Percentiles rank a stretch among this genome's conserved stretches.
These are phyloP conservation scores for Ascochyta fabae DNA, from an alignment of 2,329 filamentous ascomycete genomes.

Conservation along the genomic window DNA sequence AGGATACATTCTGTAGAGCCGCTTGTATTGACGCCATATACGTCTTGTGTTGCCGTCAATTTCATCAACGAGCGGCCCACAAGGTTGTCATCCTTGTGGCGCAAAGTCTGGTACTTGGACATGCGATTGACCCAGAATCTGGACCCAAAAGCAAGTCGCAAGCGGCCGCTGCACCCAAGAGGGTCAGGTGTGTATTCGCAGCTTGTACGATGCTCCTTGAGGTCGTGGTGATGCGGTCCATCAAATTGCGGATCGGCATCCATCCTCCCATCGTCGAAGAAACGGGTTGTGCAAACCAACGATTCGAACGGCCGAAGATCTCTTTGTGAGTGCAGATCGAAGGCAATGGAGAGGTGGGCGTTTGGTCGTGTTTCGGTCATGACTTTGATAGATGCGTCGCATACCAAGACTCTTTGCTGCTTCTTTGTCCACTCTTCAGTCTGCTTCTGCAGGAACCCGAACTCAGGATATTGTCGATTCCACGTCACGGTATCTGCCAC, in stretches of 20 bases:
- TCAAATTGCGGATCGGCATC: slow-evolving; percentile 33
- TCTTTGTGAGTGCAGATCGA: slow-evolving; percentile 44
- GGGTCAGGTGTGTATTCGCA: slow-evolving; percentile 29
- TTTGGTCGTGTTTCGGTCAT: slow-evolving; percentile 47
- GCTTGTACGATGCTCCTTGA: slow-evolving; percentile 30
- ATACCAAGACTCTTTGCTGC: slow-evolving; percentile 47
- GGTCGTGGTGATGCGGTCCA: slow-evolving; percentile 23
- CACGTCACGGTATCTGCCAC: slow-evolving; percentile 43
- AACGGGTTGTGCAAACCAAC: slow-evolving; percentile 43
- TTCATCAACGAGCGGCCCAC: slow-evolving; percentile 43
- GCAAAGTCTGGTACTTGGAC: slow-evolving; percentile 30
- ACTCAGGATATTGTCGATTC: slow-evolving; percentile 42
- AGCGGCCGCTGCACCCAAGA: slow-evolving; percentile 24
- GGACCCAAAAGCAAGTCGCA: slow-evolving; percentile 50
- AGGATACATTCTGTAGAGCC: slow-evolving; percentile 38
- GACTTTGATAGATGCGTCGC: slow-evolving; percentile 52
- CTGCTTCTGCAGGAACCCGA: slow-evolving; percentile 31
- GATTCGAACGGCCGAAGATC: slow-evolving; percentile 39
- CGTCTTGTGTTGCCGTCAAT: slow-evolving; percentile 53
- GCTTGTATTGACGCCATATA: slow-evolving; percentile 44
- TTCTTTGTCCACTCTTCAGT: slow-evolving; percentile 31
- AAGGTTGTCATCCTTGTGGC: slow-evolving; percentile 29
- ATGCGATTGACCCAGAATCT: slow-evolving; percentile 53
- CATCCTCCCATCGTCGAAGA: slow-evolving; percentile 40
- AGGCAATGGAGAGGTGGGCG: slow-evolving; percentile 41